Evolutionary conservation across 495 filamentous ascomycete species (phyloP).

Genomic region (Penicillium cataractarum): DNA sequence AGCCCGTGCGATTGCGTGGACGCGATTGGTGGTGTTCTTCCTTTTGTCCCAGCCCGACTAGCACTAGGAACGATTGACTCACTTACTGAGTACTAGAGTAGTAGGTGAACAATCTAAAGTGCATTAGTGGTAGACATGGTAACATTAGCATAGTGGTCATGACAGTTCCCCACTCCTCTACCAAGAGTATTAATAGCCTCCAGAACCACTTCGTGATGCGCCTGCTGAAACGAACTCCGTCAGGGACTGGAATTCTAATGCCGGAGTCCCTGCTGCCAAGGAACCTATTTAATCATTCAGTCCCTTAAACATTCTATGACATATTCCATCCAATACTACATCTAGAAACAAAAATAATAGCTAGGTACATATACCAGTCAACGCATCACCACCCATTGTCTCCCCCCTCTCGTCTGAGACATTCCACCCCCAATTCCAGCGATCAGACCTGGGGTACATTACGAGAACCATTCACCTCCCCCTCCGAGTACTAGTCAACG

Average conservation of each 20-base stretch:
- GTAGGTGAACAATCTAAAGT: background rate
- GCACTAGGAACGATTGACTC: too few species aligned
- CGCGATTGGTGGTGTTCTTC: conserved; percentile 28
- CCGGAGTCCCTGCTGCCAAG: too few species aligned
- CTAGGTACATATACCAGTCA: background rate
- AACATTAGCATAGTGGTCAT: background rate
- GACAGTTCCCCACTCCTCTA: background rate
- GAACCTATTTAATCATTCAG: background rate
- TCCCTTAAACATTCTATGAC: background rate
- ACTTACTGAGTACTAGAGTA: too few species aligned
- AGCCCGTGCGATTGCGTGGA: conserved; percentile 2
- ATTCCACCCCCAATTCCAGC: conserved; percentile 2
- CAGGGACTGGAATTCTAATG: background rate
- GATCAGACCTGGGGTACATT: background rate
- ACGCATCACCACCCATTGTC: background rate
- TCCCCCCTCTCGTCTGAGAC: background rate
- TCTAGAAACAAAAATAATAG: background rate
- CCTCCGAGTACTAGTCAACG: background rate
- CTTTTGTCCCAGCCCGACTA: background rate
- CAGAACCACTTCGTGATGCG: background rate
- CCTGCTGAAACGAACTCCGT: background rate
- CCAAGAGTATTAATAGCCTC: background rate
- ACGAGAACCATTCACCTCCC: background rate
- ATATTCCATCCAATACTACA: background rate
- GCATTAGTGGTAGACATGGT: background rate